Base-by-base conservation (phyloP, 805 yeast genomes). In the Myxozyma lipomycoides region DNA sequence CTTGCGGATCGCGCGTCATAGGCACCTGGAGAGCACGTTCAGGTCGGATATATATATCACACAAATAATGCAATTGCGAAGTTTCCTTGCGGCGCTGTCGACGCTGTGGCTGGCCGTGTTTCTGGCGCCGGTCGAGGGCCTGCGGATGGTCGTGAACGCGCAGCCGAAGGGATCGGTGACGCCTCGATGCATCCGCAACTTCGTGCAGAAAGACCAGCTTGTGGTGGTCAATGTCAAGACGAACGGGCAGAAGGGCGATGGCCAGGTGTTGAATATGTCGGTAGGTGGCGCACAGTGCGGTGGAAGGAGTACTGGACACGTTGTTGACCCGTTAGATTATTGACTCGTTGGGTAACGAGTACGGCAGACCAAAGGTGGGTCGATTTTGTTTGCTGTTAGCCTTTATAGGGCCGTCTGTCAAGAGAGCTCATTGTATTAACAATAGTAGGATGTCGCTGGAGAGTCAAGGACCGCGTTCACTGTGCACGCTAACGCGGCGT, bases 161-260 rank as follows among this genome's bases (percentile, higher is more conserved):
- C 55, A 51, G 36, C 49, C 52, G 2, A 44, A 38, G 3, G 51
- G 55, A 10, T 25, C 41, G n/a, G 48, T 37, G 15, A 26, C 71
- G 28, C 90, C 91, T 34, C 79, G 83, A 51, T 93, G 98, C 74
- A 78, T 93, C 59, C 86, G 98, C 67, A 97, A 93, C 68, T 91
- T 91, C 65, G 95, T 86, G 48, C 73, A 78, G 43, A 85, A 81
- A 60, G 90, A 88, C 51, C 91, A 87, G 66, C 70, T 90, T 59
- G 98, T 91, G 24, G 96, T 91, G 41, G 86, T 90, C 51, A 84
- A 83, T 59, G 78, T 88, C 62, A 77, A 79, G 53, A 78, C 95
- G 7, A 75, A 78, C 60, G 98, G 98, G 32, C 65, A 73, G 46
- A 71, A 72, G 51, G 93, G 93, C 34, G 98, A 93, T 69, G 98